Evolutionary conservation across 2,329 filamentous ascomycete genomes (phyloP).

Genomic region (Talaromyces amestolkiae): DNA sequence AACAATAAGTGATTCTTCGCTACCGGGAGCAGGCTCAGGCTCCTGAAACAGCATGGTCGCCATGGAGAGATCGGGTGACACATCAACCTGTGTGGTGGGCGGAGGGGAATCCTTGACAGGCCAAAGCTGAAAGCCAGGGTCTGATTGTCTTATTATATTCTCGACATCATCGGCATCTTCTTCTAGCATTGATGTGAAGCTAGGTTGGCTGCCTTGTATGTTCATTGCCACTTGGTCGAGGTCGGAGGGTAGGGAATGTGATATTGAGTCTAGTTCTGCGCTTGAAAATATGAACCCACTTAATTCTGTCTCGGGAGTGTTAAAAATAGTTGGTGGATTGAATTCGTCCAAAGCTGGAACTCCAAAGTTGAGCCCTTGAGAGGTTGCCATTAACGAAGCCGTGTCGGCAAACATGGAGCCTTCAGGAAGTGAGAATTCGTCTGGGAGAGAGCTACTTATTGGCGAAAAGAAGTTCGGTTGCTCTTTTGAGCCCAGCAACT

Average conservation of each 20-base stretch:
- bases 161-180: constrained; percentile 52
- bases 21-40: constrained; percentile 44
- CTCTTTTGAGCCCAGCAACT: background rate
- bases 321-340: background rate
- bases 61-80: constrained; percentile 9
- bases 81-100: background rate
- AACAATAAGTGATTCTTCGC: constrained; percentile 60
- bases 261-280: constrained; percentile 15
- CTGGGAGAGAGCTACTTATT: constrained; percentile 12
- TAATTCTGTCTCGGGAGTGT: constrained; percentile 7
- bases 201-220: constrained; percentile 24
- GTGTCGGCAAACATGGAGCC: constrained; percentile 3
- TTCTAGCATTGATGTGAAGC: constrained; percentile 35
- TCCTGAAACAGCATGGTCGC: constrained; percentile 41
- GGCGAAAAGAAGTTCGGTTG: constrained; percentile 8
- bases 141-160: constrained; percentile 50
- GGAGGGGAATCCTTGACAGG: constrained; percentile 31
- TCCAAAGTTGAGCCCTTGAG: constrained; percentile 9
- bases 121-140: constrained; percentile 34
- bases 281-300: constrained; percentile 17
- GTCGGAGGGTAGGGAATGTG: constrained; percentile 13
- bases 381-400: background rate
- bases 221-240: constrained; percentile 16
- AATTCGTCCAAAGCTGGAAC: constrained; percentile 11
- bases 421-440: constrained; percentile 8